Percentiles rank a stretch among this genome's conserved stretches.
Evolutionary conservation across 805 yeast genomes (phyloP).

Genomic region (Lachancea kluyveri): DNA sequence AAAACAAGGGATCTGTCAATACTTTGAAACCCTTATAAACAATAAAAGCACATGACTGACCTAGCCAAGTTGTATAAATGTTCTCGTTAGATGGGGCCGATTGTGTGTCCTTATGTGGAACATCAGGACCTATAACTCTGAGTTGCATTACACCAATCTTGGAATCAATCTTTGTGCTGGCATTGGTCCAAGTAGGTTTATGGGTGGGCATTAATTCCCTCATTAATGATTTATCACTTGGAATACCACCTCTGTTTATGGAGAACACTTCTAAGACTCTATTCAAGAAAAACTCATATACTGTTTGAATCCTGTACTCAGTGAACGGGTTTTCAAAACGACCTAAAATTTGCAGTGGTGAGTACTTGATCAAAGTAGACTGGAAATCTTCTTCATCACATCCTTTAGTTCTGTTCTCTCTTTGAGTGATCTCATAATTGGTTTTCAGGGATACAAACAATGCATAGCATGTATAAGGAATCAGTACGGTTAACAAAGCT

Average conservation of each 20-base stretch:
- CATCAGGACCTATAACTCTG: too few species aligned
- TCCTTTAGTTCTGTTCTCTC: slow-evolving; percentile 31
- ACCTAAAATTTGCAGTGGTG: slow-evolving; percentile 56
- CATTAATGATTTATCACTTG: slow-evolving; percentile 40
- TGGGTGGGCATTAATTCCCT: slow-evolving; percentile 52
- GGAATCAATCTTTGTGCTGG: too few species aligned
- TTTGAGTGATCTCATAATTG: slow-evolving; percentile 42
- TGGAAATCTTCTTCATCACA: slow-evolving; percentile 12
- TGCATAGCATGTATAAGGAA: slow-evolving; percentile 60
- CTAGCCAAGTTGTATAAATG: slow-evolving; percentile 70
- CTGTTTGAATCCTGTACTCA: slow-evolving; percentile 85
- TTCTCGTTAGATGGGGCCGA: slow-evolving; percentile 2
- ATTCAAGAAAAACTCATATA: slow-evolving; percentile 75
- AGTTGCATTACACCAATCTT: too few species aligned
- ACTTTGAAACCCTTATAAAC: slow-evolving; percentile 68
- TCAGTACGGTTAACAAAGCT: slow-evolving; percentile 19
- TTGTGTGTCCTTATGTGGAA: too few species aligned
- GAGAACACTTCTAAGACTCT: slow-evolving; percentile 68
- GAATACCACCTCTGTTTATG: slow-evolving; percentile 54
- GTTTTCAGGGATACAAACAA: slow-evolving; percentile 53
- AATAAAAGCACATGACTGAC: slow-evolving; percentile 79
- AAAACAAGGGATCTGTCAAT: slow-evolving; percentile 80
- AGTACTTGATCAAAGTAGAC: slow-evolving; percentile 31
- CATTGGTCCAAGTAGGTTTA: slow-evolving; percentile 45
- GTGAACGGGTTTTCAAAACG: slow-evolving; percentile 85